Base-by-base conservation (phyloP, 805 yeast genomes). In the Wickerhamiella slavikovae region DNA sequence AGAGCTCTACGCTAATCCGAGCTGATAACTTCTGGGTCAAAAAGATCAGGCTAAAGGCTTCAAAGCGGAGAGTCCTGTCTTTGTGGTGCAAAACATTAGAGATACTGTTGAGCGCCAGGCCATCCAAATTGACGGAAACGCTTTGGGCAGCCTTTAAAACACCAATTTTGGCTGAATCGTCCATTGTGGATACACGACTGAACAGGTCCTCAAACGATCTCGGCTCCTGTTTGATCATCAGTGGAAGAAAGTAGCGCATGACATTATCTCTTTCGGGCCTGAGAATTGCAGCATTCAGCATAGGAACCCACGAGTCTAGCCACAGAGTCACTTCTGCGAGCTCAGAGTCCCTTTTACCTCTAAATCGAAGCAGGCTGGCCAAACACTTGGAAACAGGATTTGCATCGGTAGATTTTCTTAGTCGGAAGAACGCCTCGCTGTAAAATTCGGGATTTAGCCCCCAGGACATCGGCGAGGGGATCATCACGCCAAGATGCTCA, bases 11-110 rank as follows among this genome's bases (percentile, higher is more conserved):
- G 1, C 66, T 57, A 2, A 83, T 58, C 0, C 69, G 68, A 29
- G 54, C 56, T 0, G 93, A 66, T 3, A 66, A 64, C 39, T 71
- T 71, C 1, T 69, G 62, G 0, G 80, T 65, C 3, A 64, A 59
- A 0, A 76, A 61, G 11, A 77, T 46, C 11, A 80, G 46, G 10
- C 77, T 64, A 22, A 77, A 61, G 0, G 75, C 64, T 19, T 64
- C 59, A 4, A 73, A 46, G 39, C 83, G 49, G 16, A 55, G 42
- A 8, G 44, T 23, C 17, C 28, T 17, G 8, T 27, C 25, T 14
- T 11, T 21, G 20, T 24, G 25, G 26, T 28, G 32, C 24, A 28
- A 24, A 16, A 26, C 7, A 9, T 22, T 23, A 12, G 26, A 20
- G 4, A 34, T 15, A n/a, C 20, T 15, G 4, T 14, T n/a, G 23